Evolutionary conservation across 2,329 filamentous ascomycete genomes (phyloP).

Genomic region (Diplodia sapinea): DNA sequence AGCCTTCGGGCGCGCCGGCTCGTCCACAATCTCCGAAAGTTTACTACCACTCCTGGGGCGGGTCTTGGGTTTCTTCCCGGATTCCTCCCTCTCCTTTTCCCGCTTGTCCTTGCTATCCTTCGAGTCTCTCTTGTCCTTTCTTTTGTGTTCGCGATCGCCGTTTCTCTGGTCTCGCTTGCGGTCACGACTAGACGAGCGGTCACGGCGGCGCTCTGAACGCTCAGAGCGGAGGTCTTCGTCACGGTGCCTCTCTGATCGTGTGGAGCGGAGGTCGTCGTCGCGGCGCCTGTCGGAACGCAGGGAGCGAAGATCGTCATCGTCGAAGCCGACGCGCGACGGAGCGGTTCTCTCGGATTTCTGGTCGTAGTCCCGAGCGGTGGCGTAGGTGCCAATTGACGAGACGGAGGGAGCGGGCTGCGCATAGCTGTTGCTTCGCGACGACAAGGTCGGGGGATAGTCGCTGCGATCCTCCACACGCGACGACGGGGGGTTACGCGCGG

Average conservation of each 20-base stretch:
- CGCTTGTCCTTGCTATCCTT: conserved; percentile 40
- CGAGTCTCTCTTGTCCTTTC: conserved; percentile 40
- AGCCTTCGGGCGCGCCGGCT: conserved; percentile 36
- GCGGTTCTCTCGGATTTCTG: conserved; percentile 26
- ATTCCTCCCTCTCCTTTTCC: conserved; percentile 30
- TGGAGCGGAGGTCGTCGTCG: conserved; percentile 34
- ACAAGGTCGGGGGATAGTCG: conserved; percentile 29
- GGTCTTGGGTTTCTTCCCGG: conserved; percentile 26
- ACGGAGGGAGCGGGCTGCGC: conserved; percentile 18
- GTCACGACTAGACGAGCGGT: conserved; percentile 42
- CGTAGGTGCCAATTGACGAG: conserved; percentile 28
- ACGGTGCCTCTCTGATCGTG: conserved; percentile 32
- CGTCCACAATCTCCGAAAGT: conserved; percentile 41
- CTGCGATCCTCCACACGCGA: conserved; percentile 33
- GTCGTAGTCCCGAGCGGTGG: conserved; percentile 31
- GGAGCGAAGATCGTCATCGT: conserved; percentile 30
- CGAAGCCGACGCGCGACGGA: conserved; percentile 14
- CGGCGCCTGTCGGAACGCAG: conserved; percentile 32
- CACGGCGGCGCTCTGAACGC: conserved; percentile 33
- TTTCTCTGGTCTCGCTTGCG: conserved; percentile 41
- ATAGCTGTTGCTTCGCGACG: conserved; percentile 22
- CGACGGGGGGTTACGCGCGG: conserved; percentile 33
- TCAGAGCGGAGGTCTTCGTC: conserved; percentile 34
- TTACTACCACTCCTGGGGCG: conserved; percentile 36
- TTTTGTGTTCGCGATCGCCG: conserved; percentile 43